Percentiles rank a stretch among this genome's conserved stretches.
Conservation (phyloP, 2,329 filamentous ascomycete genomes). For the Exserohilum turcica region DNA sequence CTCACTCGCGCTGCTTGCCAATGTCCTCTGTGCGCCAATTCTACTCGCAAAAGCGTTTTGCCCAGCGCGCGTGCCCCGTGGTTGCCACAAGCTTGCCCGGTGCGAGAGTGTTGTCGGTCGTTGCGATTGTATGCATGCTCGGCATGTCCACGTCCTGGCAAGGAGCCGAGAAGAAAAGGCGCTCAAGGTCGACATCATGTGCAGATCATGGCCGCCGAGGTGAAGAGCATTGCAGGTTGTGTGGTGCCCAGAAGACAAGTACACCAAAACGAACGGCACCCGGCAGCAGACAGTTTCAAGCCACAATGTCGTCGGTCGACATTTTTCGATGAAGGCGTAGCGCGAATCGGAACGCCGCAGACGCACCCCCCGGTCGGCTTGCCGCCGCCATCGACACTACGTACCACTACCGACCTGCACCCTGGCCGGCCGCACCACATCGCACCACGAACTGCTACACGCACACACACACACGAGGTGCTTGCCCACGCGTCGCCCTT, state of each 20-base stretch:
- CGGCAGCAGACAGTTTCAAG: conserved; percentile 10
- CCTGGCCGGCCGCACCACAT: neutral
- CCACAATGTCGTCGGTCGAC: conserved; percentile 20
- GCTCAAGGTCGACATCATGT: conserved; percentile 37
- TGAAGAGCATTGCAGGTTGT: conserved; percentile 5
- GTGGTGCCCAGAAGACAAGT: neutral
- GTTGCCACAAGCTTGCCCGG: conserved; percentile 25
- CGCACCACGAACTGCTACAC: neutral
- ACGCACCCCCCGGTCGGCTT: conserved; percentile 13
- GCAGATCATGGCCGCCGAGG: conserved; percentile 24
- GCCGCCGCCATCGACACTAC: conserved; percentile 14
- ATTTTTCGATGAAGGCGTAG: conserved; percentile 20
- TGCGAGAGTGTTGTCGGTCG: conserved; percentile 25
- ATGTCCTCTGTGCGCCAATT: conserved; percentile 6
- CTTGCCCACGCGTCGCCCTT: neutral
- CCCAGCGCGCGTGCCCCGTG: conserved; percentile 14
- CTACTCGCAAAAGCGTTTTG: conserved; percentile 7
- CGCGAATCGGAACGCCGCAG: conserved; percentile 17
- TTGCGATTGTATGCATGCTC: conserved; percentile 38
- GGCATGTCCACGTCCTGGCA: conserved; percentile 44
- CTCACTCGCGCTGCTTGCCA: conserved; percentile 19
- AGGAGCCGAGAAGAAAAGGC: conserved; percentile 34
- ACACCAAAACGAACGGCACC: conserved; percentile 8
- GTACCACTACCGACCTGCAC: conserved; percentile 12
- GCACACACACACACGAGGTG: neutral